A percentile compares a stretch with the other conserved stretches of the same genome.
Conservation (phyloP, 768 basidiomycete species). For the Phlebiopsis flavidoalba region DNA sequence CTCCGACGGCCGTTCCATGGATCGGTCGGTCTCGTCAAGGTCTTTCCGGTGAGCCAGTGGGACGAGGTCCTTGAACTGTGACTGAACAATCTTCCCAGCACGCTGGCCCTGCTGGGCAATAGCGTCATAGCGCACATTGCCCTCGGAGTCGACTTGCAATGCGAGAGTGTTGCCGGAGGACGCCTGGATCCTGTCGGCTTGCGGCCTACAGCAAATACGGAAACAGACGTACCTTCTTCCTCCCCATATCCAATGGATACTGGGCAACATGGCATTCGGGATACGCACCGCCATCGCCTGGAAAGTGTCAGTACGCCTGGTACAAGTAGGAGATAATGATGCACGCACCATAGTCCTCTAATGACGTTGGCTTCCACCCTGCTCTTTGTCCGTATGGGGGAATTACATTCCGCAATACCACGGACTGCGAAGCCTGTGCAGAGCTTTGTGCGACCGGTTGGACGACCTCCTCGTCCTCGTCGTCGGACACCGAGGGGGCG, state of each 20-base stretch:
- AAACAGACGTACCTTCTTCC: conserved; percentile 72
- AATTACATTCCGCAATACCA: conserved; percentile 48
- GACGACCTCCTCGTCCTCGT: conserved; percentile 45
- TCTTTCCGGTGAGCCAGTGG: conserved; percentile 89
- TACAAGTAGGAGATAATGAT: conserved; percentile 10
- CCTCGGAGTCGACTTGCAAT: conserved; percentile 93
- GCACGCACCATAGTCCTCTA: conserved; percentile 76
- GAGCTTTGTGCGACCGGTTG: conserved; percentile 24
- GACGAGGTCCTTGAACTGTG: conserved; percentile 96
- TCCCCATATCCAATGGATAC: conserved; percentile 92
- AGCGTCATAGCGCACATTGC: conserved; percentile 94
- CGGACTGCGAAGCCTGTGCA: conserved; percentile 27
- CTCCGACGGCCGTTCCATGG: conserved; percentile 91
- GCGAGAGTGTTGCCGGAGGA: conserved; percentile 93
- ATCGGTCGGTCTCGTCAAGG: conserved; percentile 62
- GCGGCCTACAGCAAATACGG: background rate
- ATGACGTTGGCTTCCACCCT: conserved; percentile 81
- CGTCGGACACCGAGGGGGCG: conserved; percentile 47
- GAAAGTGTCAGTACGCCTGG: conserved; percentile 5
- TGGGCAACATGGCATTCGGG: conserved; percentile 97
- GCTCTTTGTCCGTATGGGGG: conserved; percentile 84
- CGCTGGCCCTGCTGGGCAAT: conserved; percentile 96
- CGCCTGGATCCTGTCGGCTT: conserved; percentile 42
- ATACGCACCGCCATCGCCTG: conserved; percentile 82
- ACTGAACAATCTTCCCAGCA: conserved; percentile 80